Conservation (phyloP, 106 monocot genomes). For the Xerophyta viscosa region DNA sequence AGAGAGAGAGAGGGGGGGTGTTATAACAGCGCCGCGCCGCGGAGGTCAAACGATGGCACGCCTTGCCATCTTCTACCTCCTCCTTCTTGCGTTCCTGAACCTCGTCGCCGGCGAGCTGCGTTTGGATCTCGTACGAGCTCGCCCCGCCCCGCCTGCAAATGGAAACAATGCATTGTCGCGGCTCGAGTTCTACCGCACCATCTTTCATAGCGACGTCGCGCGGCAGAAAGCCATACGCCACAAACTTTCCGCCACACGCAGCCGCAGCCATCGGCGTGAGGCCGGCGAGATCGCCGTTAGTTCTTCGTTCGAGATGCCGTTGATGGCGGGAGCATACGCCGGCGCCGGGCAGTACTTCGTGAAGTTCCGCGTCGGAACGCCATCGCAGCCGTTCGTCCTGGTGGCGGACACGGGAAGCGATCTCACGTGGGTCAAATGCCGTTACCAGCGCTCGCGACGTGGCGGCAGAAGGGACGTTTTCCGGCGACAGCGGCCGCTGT, state of each 20-base stretch:
- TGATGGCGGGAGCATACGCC: slow-evolving; percentile 64
- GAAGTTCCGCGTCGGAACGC: slow-evolving; percentile 74
- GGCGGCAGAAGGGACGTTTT: no score
- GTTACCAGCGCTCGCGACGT: not conserved
- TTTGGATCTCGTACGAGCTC: no score
- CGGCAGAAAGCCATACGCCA: slow-evolving; percentile 5
- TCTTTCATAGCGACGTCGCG: not conserved
- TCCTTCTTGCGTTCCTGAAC: no score
- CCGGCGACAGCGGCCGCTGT: no score
- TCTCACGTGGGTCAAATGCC: slow-evolving; percentile 91
- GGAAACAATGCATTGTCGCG: no score
- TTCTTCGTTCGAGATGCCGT: slow-evolving; percentile 62
- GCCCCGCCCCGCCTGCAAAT: no score
- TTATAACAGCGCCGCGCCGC: no score
- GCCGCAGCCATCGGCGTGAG: not conserved
- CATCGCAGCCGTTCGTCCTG: slow-evolving; percentile 58
- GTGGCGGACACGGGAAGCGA: slow-evolving; percentile 94
- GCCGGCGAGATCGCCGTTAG: not conserved
- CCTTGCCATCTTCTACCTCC: no score
- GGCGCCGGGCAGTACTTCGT: slow-evolving; percentile 83
- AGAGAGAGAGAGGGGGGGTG: no score
- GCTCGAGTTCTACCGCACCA: not conserved
- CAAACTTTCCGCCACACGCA: not conserved
- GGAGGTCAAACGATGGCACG: no score
- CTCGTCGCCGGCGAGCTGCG: no score